Evolutionary conservation across 345 rosid genomes (phyloP).

Genomic region (Eutrema yunnanense): DNA sequence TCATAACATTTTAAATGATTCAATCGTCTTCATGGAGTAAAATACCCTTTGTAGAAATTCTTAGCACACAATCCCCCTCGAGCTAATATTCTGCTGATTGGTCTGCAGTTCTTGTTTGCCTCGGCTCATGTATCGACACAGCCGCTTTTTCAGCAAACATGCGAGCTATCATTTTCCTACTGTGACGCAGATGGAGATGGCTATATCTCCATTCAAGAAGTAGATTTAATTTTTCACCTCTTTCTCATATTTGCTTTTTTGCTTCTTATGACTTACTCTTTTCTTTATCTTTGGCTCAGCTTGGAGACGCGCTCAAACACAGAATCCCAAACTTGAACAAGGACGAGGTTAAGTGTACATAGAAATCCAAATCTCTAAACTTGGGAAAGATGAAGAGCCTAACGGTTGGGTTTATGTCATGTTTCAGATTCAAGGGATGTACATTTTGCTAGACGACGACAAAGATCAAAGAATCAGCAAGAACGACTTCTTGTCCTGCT

Average conservation of each 20-base stretch:
- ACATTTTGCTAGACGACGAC: conserved; percentile 44
- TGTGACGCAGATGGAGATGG: conserved; percentile 45
- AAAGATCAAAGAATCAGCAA: conserved; percentile 49
- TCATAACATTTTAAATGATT: not conserved
- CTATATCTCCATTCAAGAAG: conserved; percentile 54
- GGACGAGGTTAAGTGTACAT: conserved; percentile 44
- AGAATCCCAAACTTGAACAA: conserved; percentile 48
- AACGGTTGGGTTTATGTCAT: conserved; percentile 1
- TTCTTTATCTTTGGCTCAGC: conserved; percentile 37
- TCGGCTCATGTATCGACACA: conserved; percentile 65
- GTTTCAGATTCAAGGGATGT: conserved; percentile 52
- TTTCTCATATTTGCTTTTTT: not conserved
- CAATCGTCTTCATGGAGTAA: not conserved
- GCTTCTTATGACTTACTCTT: conserved; percentile 7
- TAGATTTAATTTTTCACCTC: conserved; percentile 21
- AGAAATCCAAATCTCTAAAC: not conserved
- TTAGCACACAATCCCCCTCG: not conserved
- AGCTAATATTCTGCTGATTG: not conserved
- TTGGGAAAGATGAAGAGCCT: not conserved
- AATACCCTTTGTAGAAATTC: not conserved
- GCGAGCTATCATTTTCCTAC: conserved; percentile 61
- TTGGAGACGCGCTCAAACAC: conserved; percentile 48
- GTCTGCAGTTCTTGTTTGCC: conserved; percentile 75
- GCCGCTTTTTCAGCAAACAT: conserved; percentile 58
- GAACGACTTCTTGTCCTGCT: conserved; percentile 50